These are phyloP conservation scores for Fraxinus pennsylvanica DNA, from an alignment of 257 asterid genomes.

Conservation along the genomic window DNA sequence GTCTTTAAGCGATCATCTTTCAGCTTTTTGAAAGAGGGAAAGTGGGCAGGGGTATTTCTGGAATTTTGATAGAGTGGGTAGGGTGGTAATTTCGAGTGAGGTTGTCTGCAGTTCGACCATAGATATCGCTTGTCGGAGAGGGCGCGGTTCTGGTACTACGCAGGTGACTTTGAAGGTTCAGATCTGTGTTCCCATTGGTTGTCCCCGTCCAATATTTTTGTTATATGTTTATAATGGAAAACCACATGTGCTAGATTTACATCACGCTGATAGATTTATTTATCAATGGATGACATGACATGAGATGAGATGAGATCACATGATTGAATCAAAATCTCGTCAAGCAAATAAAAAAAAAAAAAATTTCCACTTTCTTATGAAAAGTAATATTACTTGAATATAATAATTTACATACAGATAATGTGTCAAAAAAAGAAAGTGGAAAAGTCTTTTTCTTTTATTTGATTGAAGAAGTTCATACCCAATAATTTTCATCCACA, in stretches of 20 bases:
- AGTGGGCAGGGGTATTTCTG: not conserved
- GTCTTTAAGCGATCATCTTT: constrained; percentile 17
- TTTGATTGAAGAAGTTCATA: too few species aligned
- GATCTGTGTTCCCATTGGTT: constrained; percentile 30
- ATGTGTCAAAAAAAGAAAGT: too few species aligned
- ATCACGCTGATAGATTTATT: too few species aligned
- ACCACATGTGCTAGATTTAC: not conserved
- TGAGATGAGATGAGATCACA: too few species aligned
- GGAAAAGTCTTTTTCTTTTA: too few species aligned
- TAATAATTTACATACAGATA: too few species aligned
- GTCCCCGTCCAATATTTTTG: not conserved
- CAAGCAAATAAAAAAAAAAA: too few species aligned
- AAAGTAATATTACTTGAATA: too few species aligned
- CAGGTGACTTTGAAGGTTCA: constrained; percentile 32
- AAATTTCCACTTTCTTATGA: too few species aligned
- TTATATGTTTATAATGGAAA: not conserved
- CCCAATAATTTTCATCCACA: too few species aligned
- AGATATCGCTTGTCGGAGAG: constrained; percentile 12
- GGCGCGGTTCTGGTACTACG: constrained; percentile 13
- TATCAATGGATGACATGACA: too few species aligned
- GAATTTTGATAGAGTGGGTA: constrained; percentile 21
- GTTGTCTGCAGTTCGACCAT: not conserved
- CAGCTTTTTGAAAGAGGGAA: constrained; percentile 1
- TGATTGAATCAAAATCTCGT: too few species aligned
- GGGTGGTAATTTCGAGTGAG: constrained; percentile 18